Evolutionary conservation across 805 yeast species (phyloP).

Genomic region (Candida maris): DNA sequence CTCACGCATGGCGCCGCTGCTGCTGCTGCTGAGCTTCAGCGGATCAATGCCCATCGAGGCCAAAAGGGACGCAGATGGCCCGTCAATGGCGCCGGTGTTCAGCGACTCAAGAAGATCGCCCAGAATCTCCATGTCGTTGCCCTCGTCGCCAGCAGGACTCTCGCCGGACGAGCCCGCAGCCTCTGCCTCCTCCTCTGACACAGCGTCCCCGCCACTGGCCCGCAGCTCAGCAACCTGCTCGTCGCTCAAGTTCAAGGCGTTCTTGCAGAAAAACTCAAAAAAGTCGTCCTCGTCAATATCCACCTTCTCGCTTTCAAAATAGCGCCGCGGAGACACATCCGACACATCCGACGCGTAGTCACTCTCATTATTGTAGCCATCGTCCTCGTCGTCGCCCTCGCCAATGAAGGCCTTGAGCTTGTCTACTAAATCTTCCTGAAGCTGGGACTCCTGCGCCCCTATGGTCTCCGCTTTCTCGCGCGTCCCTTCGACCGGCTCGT

Average conservation of each 20-base stretch:
- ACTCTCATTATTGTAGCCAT: constrained; percentile 18
- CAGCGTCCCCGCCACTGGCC: not conserved
- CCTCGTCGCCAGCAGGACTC: not conserved
- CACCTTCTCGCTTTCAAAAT: constrained; percentile 32
- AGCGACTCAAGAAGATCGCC: constrained; percentile 9
- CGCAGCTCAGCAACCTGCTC: constrained; percentile 41
- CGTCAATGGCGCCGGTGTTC: constrained; percentile 5
- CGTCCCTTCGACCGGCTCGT: constrained; percentile 15
- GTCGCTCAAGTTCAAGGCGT: constrained; percentile 47
- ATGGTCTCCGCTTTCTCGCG: not conserved
- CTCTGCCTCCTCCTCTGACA: not conserved
- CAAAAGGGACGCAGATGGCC: constrained; percentile 12
- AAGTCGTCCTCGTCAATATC: constrained; percentile 67
- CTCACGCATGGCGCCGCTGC: too few species aligned
- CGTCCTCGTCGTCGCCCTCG: constrained; percentile 14
- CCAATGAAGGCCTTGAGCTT: constrained; percentile 24
- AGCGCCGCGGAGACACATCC: constrained; percentile 20
- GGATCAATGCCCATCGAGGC: constrained; percentile 4
- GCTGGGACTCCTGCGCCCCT: constrained; percentile 1
- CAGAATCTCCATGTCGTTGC: constrained; percentile 6
- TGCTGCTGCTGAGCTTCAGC: not conserved
- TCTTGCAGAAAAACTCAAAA: constrained; percentile 56
- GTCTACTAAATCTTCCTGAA: constrained; percentile 22
- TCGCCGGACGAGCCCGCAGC: constrained; percentile 1
- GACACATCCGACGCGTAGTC: constrained; percentile 23